These are phyloP conservation scores for Platanthera zijinensis DNA, from an alignment of 106 monocot species.

Conservation along the genomic window DNA sequence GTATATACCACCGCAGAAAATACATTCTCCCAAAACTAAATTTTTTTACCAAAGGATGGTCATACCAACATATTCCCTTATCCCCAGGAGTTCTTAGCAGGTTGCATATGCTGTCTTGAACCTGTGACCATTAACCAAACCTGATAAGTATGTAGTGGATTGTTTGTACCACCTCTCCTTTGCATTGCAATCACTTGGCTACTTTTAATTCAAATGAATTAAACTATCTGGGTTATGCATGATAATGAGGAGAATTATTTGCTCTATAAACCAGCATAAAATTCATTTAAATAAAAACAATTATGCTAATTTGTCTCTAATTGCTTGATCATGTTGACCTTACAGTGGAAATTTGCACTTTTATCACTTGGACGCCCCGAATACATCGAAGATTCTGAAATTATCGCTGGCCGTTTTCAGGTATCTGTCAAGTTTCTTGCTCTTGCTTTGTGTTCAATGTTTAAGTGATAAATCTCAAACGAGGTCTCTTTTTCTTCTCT, in stretches of 20 bases:
- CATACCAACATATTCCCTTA: not conserved
- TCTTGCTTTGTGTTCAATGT: not conserved
- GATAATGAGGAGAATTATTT: not conserved
- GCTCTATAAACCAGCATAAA: not conserved
- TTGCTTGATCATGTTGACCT: conserved; percentile 3
- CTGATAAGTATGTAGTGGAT: not conserved
- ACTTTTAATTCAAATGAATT: too few species aligned
- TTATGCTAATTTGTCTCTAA: not conserved
- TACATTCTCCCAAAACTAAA: too few species aligned
- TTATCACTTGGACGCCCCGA: conserved; percentile 73
- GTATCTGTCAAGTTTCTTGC: conserved; percentile 18
- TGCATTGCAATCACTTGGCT: too few species aligned
- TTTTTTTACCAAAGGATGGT: not conserved
- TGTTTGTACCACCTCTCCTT: not conserved
- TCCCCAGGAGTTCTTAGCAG: too few species aligned
- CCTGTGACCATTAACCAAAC: too few species aligned
- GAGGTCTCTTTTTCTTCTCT: not conserved
- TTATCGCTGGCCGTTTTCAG: conserved; percentile 76
- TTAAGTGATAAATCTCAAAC: not conserved
- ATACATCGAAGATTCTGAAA: conserved; percentile 67
- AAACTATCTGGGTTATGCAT: not conserved
- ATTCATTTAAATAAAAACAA: not conserved
- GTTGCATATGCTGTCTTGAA: too few species aligned
- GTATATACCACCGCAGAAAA: too few species aligned
- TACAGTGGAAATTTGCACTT: conserved; percentile 87